phyloP scores from a whole-genome alignment of 2,329 filamentous ascomycete species.

The Sporothrix inflata region DNA sequence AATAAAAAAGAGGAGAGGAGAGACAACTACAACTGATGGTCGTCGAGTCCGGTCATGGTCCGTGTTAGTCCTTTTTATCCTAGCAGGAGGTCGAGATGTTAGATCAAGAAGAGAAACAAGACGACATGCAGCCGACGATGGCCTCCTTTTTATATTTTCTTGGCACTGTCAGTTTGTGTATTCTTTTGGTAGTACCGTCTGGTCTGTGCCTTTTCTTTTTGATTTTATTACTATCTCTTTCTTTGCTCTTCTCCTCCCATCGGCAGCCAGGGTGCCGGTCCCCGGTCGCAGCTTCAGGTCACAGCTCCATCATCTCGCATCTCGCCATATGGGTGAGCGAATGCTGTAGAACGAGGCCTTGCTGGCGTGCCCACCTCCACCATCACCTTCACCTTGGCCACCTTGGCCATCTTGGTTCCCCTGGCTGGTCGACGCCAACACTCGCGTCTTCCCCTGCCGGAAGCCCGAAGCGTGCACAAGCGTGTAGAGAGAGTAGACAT shows the following conservation, averaged over 20 bases:
- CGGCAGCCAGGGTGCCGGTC: not conserved
- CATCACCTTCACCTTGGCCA: not conserved
- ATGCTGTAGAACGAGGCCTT: not conserved
- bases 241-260: not conserved
- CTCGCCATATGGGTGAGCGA: not conserved
- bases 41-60: constrained; percentile 10
- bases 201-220: not conserved
- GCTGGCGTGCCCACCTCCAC: not conserved
- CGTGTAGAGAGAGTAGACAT: not conserved
- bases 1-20: not conserved
- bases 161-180: not conserved
- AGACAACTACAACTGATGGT: not conserved
- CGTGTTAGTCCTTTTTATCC: not conserved
- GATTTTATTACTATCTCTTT: not conserved
- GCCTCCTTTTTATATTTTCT: constrained; percentile 23
- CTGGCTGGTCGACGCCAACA: not conserved
- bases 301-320: not conserved
- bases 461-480: not conserved
- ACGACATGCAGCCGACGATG: not conserved
- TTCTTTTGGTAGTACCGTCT: not conserved
- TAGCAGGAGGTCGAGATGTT: not conserved
- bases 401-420: not conserved
- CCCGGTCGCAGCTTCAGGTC: not conserved
- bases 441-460: constrained; percentile 9
- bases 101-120: not conserved